Evolutionary conservation across 2,329 filamentous ascomycete genomes (phyloP).

Genomic region (Bipolaris victoriae): DNA sequence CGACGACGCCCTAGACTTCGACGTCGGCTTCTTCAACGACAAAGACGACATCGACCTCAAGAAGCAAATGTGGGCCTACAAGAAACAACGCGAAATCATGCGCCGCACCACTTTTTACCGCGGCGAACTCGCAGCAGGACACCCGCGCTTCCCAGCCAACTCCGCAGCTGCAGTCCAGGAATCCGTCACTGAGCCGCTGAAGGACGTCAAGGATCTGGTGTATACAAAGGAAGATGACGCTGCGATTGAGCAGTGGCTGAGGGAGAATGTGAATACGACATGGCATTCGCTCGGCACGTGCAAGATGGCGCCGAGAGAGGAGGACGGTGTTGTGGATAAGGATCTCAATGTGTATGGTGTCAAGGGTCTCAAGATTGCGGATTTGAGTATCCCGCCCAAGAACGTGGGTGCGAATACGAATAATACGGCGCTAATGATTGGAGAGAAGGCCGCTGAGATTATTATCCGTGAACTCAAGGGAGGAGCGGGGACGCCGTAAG

Average conservation of each 20-base stretch:
- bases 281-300: slow-evolving; percentile 44
- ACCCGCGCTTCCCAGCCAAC: slow-evolving; percentile 30
- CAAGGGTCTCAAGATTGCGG: slow-evolving; percentile 49
- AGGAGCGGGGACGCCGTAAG: neutral
- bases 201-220: slow-evolving; percentile 22
- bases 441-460: slow-evolving; percentile 42
- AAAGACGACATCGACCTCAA: slow-evolving; percentile 63
- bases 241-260: slow-evolving; percentile 51
- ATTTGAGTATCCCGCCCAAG: slow-evolving; percentile 51
- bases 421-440: slow-evolving; percentile 52
- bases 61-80: slow-evolving; percentile 68
- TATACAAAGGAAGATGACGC: slow-evolving; percentile 43
- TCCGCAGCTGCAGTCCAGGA: slow-evolving; percentile 27
- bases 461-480: slow-evolving; percentile 28
- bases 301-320: slow-evolving; percentile 41
- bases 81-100: slow-evolving; percentile 66
- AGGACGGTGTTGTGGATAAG: slow-evolving; percentile 38
- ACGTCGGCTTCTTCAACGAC: slow-evolving; percentile 64
- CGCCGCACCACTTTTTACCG: slow-evolving; percentile 61
- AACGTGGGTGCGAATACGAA: slow-evolving; percentile 57
- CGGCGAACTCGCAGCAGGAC: slow-evolving; percentile 43
- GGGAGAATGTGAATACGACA: slow-evolving; percentile 42
- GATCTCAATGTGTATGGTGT: slow-evolving; percentile 40
- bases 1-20: slow-evolving; percentile 60
- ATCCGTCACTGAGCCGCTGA: slow-evolving; percentile 13